Conservation (phyloP, 345 rosid species). For the Camelina neglecta region DNA sequence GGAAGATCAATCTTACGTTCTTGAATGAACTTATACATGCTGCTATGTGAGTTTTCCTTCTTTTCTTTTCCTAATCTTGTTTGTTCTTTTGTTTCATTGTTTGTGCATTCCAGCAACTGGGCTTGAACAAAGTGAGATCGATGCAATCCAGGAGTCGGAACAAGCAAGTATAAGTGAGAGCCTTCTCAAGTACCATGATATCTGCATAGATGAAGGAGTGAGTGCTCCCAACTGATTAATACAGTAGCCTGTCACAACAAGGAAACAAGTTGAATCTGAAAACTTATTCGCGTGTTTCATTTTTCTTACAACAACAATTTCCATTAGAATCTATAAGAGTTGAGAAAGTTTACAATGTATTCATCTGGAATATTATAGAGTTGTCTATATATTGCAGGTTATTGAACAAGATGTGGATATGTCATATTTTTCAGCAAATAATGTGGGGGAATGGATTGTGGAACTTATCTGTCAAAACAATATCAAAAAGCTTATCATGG, state of each 20-base stretch:
- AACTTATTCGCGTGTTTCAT: background rate
- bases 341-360: background rate
- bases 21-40: background rate
- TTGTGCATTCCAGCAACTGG: constrained; percentile 36
- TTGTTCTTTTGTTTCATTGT: constrained; percentile 8
- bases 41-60: background rate
- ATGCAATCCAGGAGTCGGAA: constrained; percentile 38
- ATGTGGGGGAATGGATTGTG: constrained; percentile 64
- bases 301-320: constrained; percentile 3
- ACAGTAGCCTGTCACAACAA: background rate
- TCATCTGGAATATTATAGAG: background rate
- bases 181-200: constrained; percentile 40
- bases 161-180: constrained; percentile 25
- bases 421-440: constrained; percentile 43
- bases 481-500: constrained; percentile 65
- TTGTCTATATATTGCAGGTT: constrained; percentile 49
- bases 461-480: constrained; percentile 57
- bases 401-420: constrained; percentile 45
- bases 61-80: background rate
- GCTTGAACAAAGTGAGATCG: constrained; percentile 42
- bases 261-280: constrained; percentile 6
- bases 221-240: constrained; percentile 14
- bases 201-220: constrained; percentile 43
- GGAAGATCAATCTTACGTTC: background rate
- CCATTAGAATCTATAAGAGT: background rate